Evolutionary conservation across 306 rosid species (phyloP), one percentile per base, ranked within the genome.

Genomic region (Echinosophora koreensis): DNA sequence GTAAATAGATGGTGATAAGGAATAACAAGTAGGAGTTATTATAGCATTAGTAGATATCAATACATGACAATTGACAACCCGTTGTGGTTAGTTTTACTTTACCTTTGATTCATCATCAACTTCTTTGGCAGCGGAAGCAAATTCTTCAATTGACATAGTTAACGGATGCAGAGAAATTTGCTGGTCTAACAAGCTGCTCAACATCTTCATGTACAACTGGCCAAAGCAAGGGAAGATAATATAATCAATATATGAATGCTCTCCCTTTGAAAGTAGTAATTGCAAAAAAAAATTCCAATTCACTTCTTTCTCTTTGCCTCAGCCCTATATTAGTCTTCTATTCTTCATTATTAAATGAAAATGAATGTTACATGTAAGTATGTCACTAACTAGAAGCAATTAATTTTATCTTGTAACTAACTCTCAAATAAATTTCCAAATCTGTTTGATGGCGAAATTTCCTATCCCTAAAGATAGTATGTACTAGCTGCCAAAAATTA

Each of bases 61-160:
- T 42, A 17, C 11, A 52, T 58, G 14, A 12, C 28, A 30, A 37
- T 0, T 58, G 14, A 12, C 28, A 30, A 37, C 1, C 10, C 3
- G 6, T 35, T 50, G 74, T 0, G 0, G 56, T 11, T 18, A 10
- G 46, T 63, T 13, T 59, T 52, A 17, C 55, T 84, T 80, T 55
- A 90, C 98, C 90, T 84, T 87, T 5, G 78, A 79, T 83, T 95
- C 97, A 50, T 61, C 73, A 27, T 88, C 95, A n/a, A 67, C 89
- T 83, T 90, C 90, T 74, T 79, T 76, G 59, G 97, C 97, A 10
- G 90, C 92, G 11, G 76, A 80, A 42, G 87, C 81, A 85, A 95
- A 88, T 71, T 92, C 97, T 61, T 87, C 78, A 66, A 95, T 87
- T 8, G 98, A 81, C 34, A 41, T n/a, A 4, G 83, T 78, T 56